These are phyloP conservation scores for Boletales sp. DNA, from an alignment of 768 basidiomycete genomes.

Conservation along the genomic window DNA sequence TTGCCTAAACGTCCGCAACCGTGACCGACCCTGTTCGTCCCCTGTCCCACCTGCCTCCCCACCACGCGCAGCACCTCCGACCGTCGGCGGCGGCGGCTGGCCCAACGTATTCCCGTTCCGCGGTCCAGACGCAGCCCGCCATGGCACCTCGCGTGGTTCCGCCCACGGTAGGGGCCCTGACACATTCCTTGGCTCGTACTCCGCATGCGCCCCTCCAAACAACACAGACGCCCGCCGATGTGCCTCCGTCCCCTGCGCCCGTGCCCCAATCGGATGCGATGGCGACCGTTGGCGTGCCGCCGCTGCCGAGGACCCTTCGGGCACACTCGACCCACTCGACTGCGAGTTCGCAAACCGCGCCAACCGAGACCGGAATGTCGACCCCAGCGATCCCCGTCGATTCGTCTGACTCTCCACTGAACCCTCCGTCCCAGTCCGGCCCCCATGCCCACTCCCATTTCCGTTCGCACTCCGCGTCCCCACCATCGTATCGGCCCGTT, in stretches of 20 bases:
- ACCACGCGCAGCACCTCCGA: too few relatives aligned
- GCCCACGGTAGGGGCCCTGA: slow-evolving; percentile 10
- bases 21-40: slow-evolving; percentile 20
- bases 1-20: slow-evolving; percentile 25
- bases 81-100: not conserved
- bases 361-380: slow-evolving; percentile 25
- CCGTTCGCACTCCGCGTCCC: slow-evolving; percentile 3
- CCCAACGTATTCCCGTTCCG: slow-evolving; percentile 6
- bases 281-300: slow-evolving; percentile 22
- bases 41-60: too few relatives aligned
- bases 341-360: slow-evolving; percentile 22
- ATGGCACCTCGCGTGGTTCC: slow-evolving; percentile 12
- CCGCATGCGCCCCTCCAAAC: not conserved
- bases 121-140: slow-evolving; percentile 20
- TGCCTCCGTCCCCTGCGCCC: slow-evolving; percentile 18
- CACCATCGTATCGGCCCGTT: slow-evolving; percentile 1
- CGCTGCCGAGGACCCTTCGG: not conserved
- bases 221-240: slow-evolving; percentile 8
- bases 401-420: slow-evolving; percentile 11
- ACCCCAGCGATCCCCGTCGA: slow-evolving; percentile 16
- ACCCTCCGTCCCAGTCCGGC: slow-evolving; percentile 2
- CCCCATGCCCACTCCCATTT: slow-evolving; percentile 4
- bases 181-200: slow-evolving; percentile 4
- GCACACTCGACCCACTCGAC: slow-evolving; percentile 2
- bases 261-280: slow-evolving; percentile 23